Percentiles rank a stretch among this genome's conserved stretches.
These are phyloP conservation scores for Hypoxylon sp. DNA, from an alignment of 2,329 filamentous ascomycete species.

Conservation along the genomic window DNA sequence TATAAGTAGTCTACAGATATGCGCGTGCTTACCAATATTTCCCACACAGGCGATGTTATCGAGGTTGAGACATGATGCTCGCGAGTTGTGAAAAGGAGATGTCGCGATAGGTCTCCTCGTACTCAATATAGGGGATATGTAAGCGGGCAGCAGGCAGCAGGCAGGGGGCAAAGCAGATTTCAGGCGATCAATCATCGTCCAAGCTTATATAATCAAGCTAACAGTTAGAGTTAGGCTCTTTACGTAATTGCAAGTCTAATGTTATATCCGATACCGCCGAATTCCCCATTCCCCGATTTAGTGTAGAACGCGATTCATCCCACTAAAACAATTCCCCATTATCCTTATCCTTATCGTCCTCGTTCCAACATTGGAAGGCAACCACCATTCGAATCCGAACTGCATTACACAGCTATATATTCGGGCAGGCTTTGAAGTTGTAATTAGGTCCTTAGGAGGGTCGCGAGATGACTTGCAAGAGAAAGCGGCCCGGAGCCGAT, in stretches of 20 bases:
- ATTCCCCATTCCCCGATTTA: not conserved
- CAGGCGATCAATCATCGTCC: not conserved
- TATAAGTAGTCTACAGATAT: not conserved
- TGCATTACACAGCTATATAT: not conserved
- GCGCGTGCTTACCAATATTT: not conserved
- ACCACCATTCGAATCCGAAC: not conserved
- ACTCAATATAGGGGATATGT: not conserved
- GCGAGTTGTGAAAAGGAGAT: not conserved
- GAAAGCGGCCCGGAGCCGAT: constrained; percentile 44
- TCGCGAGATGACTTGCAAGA: constrained; percentile 42
- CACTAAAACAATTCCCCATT: not conserved
- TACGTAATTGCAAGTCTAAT: constrained; percentile 5
- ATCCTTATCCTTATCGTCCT: constrained; percentile 17
- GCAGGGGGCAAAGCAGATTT: not conserved
- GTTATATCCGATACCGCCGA: constrained; percentile 15
- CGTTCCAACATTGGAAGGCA: not conserved
- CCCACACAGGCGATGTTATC: not conserved
- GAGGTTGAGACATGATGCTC: not conserved
- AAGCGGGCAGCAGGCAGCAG: too few species aligned
- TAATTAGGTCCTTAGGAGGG: not conserved
- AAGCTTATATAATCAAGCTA: not conserved
- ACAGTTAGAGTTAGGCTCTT: not conserved
- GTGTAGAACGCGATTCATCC: constrained; percentile 9
- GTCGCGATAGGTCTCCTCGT: not conserved
- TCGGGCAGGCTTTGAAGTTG: not conserved